Evolutionary conservation across 192 early-diverging fungal genomes (phyloP).

Genomic region (Entomortierella lignicola): DNA sequence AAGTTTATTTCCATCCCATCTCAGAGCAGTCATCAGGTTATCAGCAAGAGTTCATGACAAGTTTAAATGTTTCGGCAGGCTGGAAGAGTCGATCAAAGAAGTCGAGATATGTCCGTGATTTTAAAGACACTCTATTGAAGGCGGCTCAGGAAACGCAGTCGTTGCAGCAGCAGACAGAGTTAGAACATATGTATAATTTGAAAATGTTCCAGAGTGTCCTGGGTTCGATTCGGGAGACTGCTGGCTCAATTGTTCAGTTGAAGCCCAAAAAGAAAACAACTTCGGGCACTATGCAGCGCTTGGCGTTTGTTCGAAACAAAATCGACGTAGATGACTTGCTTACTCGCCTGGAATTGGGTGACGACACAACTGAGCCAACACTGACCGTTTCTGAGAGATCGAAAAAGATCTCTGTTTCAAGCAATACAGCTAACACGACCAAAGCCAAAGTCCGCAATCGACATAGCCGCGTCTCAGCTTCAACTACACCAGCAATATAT

Average conservation of each 20-base stretch:
- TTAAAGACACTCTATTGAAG: neutral
- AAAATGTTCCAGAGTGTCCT: constrained; percentile 34
- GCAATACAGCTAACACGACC: neutral
- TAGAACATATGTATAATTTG: constrained; percentile 38
- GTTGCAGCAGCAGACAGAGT: neutral
- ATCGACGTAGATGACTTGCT: constrained; percentile 2
- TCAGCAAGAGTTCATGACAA: neutral
- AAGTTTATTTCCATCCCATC: constrained; percentile 7
- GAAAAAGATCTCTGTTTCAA: neutral
- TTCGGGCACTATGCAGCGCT: neutral
- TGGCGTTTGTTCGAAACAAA: constrained; percentile 32
- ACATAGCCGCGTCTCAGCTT: neutral
- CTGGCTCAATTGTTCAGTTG: neutral
- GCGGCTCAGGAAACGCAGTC: neutral
- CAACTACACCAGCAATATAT: neutral
- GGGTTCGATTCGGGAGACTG: constrained; percentile 5
- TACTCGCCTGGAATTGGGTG: neutral
- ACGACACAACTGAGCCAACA: neutral
- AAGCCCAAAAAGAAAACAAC: neutral
- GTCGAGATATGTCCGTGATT: neutral
- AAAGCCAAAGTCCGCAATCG: constrained; percentile 3
- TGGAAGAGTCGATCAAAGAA: neutral
- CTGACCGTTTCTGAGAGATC: neutral
- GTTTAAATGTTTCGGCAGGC: neutral
- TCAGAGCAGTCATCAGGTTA: constrained; percentile 1